phyloP scores from a whole-genome alignment of 108 stramenopile genomes.

The Cyclotella cryptica region DNA sequence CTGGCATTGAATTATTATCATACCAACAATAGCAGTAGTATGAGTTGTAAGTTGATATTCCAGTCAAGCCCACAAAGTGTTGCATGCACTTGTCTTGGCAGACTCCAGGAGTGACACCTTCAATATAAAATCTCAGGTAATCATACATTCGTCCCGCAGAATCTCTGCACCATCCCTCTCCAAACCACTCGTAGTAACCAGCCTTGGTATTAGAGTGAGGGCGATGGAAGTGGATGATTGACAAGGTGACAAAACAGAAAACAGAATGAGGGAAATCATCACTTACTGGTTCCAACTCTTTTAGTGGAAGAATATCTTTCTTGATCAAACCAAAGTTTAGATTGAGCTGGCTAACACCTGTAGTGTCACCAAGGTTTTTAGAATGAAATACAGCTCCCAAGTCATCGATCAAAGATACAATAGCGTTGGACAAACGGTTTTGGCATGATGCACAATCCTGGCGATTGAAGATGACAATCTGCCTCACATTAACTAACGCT shows the following conservation, averaged over 20 bases:
- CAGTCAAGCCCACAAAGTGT: not conserved
- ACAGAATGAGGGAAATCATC: not conserved
- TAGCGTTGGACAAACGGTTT: conserved; percentile 1
- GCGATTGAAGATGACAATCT: conserved; percentile 8
- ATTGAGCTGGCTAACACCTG: not conserved
- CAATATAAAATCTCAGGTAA: conserved; percentile 2
- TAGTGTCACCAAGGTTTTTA: conserved; percentile 3
- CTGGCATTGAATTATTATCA: not conserved
- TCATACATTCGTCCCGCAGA: not conserved
- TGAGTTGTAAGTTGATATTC: conserved; percentile 4
- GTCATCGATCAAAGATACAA: conserved; percentile 15
- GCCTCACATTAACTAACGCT: not conserved
- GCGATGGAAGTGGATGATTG: not conserved
- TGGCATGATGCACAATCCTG: conserved; percentile 7
- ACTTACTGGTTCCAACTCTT: conserved; percentile 11
- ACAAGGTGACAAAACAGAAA: not conserved
- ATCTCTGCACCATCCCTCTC: conserved; percentile 6
- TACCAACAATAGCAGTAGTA: conserved; percentile 13
- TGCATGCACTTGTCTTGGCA: conserved; percentile 4
- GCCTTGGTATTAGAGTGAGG: not conserved
- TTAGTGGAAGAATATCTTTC: not conserved
- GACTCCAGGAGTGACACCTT: not conserved
- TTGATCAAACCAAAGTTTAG: not conserved
- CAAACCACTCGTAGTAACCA: conserved; percentile 2
- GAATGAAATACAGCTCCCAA: not conserved